Base-by-base conservation (phyloP, 139 green algal species). In the Microglena sp. region DNA sequence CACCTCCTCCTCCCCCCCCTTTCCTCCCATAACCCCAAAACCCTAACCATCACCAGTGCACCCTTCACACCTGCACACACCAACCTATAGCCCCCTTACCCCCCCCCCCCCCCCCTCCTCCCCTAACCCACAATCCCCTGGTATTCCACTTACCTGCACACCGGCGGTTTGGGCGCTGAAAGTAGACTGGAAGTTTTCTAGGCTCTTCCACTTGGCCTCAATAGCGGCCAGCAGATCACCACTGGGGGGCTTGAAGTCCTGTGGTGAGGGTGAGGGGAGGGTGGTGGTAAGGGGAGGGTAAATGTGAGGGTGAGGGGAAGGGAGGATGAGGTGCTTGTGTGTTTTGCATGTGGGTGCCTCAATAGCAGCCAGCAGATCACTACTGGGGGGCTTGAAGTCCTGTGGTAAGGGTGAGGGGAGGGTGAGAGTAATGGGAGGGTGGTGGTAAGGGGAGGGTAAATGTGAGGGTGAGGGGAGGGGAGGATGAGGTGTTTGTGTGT, bases 181-280 rank as follows among this genome's bases (percentile, higher is more conserved):
- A 33, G 82, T 83, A 1, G 73, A 33, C 15, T 83, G 74, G 58
- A 98, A 77, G 4, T 70, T 69, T 27, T 96, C 92, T 45, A 98
- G 53, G 46, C 84, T 91, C 24, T 92, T 94, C 77, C 91, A 98
- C 29, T 92, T 72, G 1, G 71, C 73, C 66, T 97, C 76, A 45
- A 98, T 95, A 5, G 80, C 75, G 8, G 68, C 43, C 46, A 84
- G 64, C 4, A 98, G 73, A 24, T 87, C 73, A 1, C 91, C 92
- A 22, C 59, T 73, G 22, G 87, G 87, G 0, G 87, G 87, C 30
- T 74, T 60, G 60, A 72, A 93, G 45, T 97, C 87, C 85, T 95
- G 77, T 33, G 4, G 44, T 35, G 27, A 62, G 40, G 40, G 40
- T 18, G 18, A 50, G 40, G 18, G 40, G 40, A 50, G 40, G 11